phyloP scores from a whole-genome alignment of 179 eudicot species.

The Vitellaria paradoxa region DNA sequence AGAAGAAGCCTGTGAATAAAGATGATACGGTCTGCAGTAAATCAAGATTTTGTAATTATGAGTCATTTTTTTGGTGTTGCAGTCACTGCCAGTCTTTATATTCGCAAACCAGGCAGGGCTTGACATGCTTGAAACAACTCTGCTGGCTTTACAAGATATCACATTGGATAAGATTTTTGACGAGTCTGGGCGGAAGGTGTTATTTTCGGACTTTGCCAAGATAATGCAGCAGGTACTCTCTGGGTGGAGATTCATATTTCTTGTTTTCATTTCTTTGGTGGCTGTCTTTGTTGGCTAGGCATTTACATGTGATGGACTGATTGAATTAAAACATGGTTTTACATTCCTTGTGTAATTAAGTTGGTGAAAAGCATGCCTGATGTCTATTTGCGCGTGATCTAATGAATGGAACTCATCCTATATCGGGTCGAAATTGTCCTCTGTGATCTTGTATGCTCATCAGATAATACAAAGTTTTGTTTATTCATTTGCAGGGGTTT shows the following conservation, averaged over 20 bases:
- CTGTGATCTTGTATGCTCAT: not conserved
- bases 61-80: constrained; percentile 12
- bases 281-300: not conserved
- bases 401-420: not conserved
- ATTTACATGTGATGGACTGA: not conserved
- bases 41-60: not conserved
- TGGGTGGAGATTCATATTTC: not conserved
- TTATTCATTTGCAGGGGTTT: constrained; percentile 40
- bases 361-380: not conserved
- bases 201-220: constrained; percentile 45
- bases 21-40: not conserved
- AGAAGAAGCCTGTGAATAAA: not conserved
- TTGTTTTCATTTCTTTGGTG: not conserved
- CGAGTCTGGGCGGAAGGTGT: constrained; percentile 41
- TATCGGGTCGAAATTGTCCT: no score
- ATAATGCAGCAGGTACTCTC: constrained; percentile 60
- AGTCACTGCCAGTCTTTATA: constrained; percentile 55
- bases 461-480: no score
- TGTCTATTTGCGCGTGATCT: not conserved
- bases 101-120: constrained; percentile 77
- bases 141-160: constrained; percentile 58
- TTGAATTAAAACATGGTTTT: no score
- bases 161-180: constrained; percentile 51
- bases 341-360: not conserved
- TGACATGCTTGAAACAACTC: constrained; percentile 70